These are phyloP conservation scores for Xylaria sp. DNA, from an alignment of 2,329 filamentous ascomycete genomes.

Conservation along the genomic window DNA sequence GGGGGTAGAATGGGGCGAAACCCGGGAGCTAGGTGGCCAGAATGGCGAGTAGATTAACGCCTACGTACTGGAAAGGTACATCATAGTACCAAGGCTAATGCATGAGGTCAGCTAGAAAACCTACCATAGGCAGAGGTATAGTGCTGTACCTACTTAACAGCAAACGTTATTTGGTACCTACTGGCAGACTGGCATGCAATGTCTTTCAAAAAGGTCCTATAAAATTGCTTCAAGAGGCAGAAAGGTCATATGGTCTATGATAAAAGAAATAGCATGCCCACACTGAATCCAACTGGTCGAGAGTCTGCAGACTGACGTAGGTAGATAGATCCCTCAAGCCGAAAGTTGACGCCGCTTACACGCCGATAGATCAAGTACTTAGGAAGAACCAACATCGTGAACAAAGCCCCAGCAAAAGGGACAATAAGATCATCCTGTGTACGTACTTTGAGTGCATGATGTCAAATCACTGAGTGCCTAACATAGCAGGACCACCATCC, in stretches of 20 bases:
- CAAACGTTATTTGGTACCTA: no score
- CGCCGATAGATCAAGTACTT: neutral
- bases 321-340: neutral
- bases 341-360: neutral
- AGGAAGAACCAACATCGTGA: neutral
- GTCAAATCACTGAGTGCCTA: neutral
- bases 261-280: neutral
- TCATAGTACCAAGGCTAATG: neutral
- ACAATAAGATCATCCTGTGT: neutral
- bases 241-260: neutral
- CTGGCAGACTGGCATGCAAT: neutral
- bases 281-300: neutral
- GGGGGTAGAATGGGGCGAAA: constrained; percentile 2
- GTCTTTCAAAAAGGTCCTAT: neutral
- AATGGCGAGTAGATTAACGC: constrained; percentile 11
- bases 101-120: neutral
- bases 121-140: no score
- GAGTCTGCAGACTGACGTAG: neutral
- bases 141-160: no score
- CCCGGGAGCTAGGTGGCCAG: constrained; percentile 27
- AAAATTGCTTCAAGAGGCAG: neutral
- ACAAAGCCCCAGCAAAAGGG: neutral
- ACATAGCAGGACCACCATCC: neutral
- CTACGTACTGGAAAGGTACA: neutral
- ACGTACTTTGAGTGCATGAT: neutral